Evolutionary conservation across 31 red algal species (phyloP), one percentile per base, ranked within the genome.

Genomic region (Porphyra umbilicalis): DNA sequence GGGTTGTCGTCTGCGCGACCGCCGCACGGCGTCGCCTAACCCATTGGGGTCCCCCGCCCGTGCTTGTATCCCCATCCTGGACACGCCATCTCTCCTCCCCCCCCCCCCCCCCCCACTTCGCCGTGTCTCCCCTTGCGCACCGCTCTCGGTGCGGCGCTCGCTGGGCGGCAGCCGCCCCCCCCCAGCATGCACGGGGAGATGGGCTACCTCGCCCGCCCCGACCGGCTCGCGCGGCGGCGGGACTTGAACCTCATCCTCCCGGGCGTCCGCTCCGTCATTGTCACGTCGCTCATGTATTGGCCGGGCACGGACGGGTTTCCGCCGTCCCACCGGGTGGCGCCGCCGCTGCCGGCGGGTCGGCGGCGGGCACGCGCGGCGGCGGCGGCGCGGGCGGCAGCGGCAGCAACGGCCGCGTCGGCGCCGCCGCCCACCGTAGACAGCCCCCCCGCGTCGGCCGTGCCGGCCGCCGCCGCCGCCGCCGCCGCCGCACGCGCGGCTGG

Each of bases 261-360:
- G 15, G 80, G 90, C 75, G 92, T 84, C n/a, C 77, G 92, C 25
- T 77, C 57, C 14, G 88, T 98, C 33, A 82, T 98, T 88, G 91
- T 95, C 80, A 88, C 88, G 34, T 81, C 88, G 67, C 89, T 98
- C 75, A 85, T 86, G 76, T 98, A 94, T 91, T 98, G 96, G 96
- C 96, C 96, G 25, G 96, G 96, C 16, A 40, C 20, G 39, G 79
- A 71, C 35, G 96, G 91, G 1, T 98, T 98, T 78, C 87, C 87
- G 25, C 16, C 37, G 35, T 80, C 82, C 38, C 88, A 90, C 83
- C 85, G 82, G 37, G 78, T 85, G 9, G 46, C 29, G 16, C 76
- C 68, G 33, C 84, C 81, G 75, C n/a, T 34, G 34, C 75, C 35
- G 20, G 10, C 14, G 25, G 30, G 16, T 6, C 39, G 38, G 81